Evolutionary conservation across 1,284 basidiomycete genomes (phyloP).

Genomic region (Trichosporon asahii): DNA sequence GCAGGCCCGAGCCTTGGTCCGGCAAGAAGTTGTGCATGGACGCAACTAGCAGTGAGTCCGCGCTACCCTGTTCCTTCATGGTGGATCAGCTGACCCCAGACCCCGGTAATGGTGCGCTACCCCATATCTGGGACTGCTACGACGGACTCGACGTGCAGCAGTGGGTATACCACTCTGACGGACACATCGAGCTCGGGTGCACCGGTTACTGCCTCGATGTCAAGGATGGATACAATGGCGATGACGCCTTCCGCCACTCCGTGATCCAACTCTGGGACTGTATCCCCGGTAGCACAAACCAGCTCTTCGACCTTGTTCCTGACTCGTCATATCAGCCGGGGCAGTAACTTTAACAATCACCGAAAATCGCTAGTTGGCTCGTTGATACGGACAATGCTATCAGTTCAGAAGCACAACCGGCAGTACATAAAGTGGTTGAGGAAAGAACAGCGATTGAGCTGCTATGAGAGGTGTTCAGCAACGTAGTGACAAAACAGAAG

Average conservation of each 20-base stretch:
- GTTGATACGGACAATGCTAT: too few relatives aligned
- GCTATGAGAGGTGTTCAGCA: too few relatives aligned
- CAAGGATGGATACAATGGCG: slow-evolving; percentile 1
- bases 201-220: slow-evolving; percentile 14
- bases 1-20: neutral
- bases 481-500: too few relatives aligned
- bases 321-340: too few relatives aligned
- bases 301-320: neutral
- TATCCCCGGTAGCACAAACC: slow-evolving; percentile 1
- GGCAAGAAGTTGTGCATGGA: neutral
- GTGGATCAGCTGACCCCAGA: neutral
- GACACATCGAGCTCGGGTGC: slow-evolving; percentile 7
- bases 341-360: too few relatives aligned
- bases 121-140: slow-evolving; percentile 13
- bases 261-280: slow-evolving; percentile 11
- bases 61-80: neutral
- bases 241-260: neutral
- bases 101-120: slow-evolving; percentile 6
- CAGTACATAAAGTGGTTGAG: too few relatives aligned
- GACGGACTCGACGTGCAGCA: slow-evolving; percentile 4
- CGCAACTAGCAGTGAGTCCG: neutral
- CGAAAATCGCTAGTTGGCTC: too few relatives aligned
- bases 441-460: too few relatives aligned
- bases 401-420: too few relatives aligned
- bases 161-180: slow-evolving; percentile 2